Base-by-base conservation (phyloP, 441 rosid species). In the Syzygium syzygioides region DNA sequence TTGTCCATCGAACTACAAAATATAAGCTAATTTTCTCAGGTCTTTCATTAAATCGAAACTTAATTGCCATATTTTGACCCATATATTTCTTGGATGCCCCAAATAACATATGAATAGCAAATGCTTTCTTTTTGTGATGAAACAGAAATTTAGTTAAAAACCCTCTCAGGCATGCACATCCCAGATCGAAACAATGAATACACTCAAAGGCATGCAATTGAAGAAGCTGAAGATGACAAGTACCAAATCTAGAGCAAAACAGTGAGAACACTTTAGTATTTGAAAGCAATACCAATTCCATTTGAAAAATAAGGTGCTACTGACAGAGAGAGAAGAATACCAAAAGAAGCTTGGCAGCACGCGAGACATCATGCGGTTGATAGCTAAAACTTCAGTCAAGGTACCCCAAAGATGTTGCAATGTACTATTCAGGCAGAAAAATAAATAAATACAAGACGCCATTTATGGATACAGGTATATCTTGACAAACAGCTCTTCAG, bases 401-500 rank as follows among this genome's bases (percentile, higher is more conserved):
- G 96, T 57, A 85, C 88, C 88, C 86, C 86, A 91, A 30, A 25
- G 68, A 85, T 85, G 89, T 83, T 56, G 34, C 55, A 18, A 55
- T 88, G 84, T 53, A 84, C 76, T 26, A 76, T 62, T 66, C 66
- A 86, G 28, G 48, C 79, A 64, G 25, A 59, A 88, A 64, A 85
- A 23, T 56, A 60, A 32, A 34, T 25, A 45, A 30, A 52, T 7
- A 52, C n/a, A 87, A 45, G 79, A 85, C 32, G 89, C 50, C 87
- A 64, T 68, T 85, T 54, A 66, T 66, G 99, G 99, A 98, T 97
- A 97, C 99, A 97, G 88, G 89, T 94, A 93, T 89, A 97, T 96
- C 94, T 98, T 97, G 92, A 97, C 89, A 94, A 97, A 97, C 45
- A 97, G 93, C 93, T 96, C 99, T 91, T 98, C 99, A 14, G 92